A percentile compares a stretch with the other conserved stretches of the same genome.
phyloP scores from a whole-genome alignment of 2,329 filamentous ascomycete genomes.

The Metarhizium rileyi region DNA sequence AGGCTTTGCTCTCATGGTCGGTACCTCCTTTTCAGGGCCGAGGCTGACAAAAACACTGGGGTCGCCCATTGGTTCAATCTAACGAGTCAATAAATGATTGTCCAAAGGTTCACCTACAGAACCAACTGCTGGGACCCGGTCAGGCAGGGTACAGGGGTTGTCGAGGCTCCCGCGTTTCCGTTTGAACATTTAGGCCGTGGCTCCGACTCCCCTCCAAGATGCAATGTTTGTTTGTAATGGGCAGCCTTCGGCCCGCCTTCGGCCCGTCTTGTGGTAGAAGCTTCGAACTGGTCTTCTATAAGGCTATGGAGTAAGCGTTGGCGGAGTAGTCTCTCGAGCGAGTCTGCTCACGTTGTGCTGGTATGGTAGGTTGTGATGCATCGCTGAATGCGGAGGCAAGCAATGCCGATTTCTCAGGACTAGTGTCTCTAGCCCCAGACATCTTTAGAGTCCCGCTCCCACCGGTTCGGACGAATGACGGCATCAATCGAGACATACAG shows the following conservation, averaged over 20 bases:
- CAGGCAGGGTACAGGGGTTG: conserved; percentile 1
- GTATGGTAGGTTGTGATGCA: neutral
- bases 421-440: neutral
- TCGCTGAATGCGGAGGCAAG: neutral
- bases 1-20: neutral
- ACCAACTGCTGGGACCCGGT: neutral
- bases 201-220: neutral
- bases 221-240: neutral
- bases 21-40: neutral
- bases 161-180: neutral
- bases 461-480: neutral
- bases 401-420: neutral
- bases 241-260: neutral
- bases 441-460: neutral
- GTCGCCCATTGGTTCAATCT: neutral
- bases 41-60: neutral
- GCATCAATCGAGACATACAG: neutral
- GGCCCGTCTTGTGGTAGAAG: neutral
- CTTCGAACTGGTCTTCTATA: neutral
- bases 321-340: neutral
- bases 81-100: neutral
- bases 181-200: neutral
- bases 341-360: neutral
- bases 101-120: neutral
- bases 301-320: neutral